Evolutionary conservation across 768 basidiomycete species (phyloP).

Genomic region (Lentinus tigrinus): DNA sequence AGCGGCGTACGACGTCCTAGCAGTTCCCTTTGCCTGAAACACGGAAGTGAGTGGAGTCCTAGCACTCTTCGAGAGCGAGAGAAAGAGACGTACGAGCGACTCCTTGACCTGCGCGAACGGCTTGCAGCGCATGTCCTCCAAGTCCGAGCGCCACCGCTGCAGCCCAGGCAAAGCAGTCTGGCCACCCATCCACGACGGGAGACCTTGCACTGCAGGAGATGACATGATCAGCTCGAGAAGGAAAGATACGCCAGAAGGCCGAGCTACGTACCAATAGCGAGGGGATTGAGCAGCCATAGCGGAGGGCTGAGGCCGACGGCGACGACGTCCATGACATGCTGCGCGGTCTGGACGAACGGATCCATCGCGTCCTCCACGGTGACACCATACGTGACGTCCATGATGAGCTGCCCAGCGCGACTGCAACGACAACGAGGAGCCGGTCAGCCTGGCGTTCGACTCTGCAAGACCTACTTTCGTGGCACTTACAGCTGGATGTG

Average conservation of each 20-base stretch:
- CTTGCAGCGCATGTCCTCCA: neutral
- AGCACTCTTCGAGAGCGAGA: too few species aligned
- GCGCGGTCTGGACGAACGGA: slow-evolving; percentile 21
- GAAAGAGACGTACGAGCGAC: neutral
- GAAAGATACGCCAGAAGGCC: too few species aligned
- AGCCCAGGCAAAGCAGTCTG: neutral
- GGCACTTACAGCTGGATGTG: slow-evolving; percentile 5
- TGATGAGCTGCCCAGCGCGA: slow-evolving; percentile 15
- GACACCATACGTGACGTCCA: slow-evolving; percentile 31
- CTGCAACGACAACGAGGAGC: neutral
- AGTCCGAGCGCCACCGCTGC: slow-evolving; percentile 1
- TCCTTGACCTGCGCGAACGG: neutral
- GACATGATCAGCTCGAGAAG: too few species aligned
- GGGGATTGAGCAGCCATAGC: slow-evolving; percentile 10
- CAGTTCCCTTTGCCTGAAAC: neutral
- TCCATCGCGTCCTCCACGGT: slow-evolving; percentile 24
- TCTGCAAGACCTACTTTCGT: neutral
- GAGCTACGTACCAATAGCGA: neutral
- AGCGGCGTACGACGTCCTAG: neutral
- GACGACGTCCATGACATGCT: slow-evolving; percentile 22
- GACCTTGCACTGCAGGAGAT: neutral
- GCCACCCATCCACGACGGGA: slow-evolving; percentile 4
- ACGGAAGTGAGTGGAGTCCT: too few species aligned
- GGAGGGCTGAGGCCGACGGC: slow-evolving; percentile 7
- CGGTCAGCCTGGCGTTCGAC: neutral